Base-by-base conservation (phyloP, 169 alveolate genomes). In the Cryptosporidium bovis region DNA sequence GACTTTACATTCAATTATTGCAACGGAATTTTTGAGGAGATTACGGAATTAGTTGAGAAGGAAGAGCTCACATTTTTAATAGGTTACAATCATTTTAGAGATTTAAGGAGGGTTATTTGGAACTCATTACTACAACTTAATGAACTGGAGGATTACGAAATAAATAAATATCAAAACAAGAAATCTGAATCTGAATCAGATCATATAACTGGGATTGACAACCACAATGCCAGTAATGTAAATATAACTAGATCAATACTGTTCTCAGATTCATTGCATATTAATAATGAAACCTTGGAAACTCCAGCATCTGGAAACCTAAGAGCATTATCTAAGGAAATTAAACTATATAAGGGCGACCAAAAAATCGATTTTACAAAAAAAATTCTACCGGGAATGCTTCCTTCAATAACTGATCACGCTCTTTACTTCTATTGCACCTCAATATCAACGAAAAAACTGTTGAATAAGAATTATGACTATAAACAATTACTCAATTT, bases 401-500 rank as follows among this genome's bases (percentile, higher is more conserved):
- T 53, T 10, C 51, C 67, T 4, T 51, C 66, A 1, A 56, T 69
- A 27, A 27, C 34, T n/a, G 36, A 36, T 8, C 83, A 69, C 2
- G 44, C 55, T 16, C 51, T 69, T 20, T 29, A 31, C 36, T 69
- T 69, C 20, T 69, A 69, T 50, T 69, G 83, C 13, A 31, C 18
- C 18, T 60, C 67, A 33, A 50, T 24, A 1, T 69, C 83, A 5
- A 40, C 44, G 3, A 51, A 46, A 1, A 51, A 15, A 48, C 36
- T 62, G 3, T 2, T 58, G 8, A 7, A 60, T 24, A 68, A 68
- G 31, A 44, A 65, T 0, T 15, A 58, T 2, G 29, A 31, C 33
- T 77, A 48, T 48, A 62, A 58, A 2, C 77, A 77, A 27, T 16
- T 77, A 24, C 24, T 77, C 6, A 77, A 77, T 53, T 77, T 77